Evolutionary conservation across 305 asterid genomes (phyloP).

Genomic region (Andrographis paniculata): DNA sequence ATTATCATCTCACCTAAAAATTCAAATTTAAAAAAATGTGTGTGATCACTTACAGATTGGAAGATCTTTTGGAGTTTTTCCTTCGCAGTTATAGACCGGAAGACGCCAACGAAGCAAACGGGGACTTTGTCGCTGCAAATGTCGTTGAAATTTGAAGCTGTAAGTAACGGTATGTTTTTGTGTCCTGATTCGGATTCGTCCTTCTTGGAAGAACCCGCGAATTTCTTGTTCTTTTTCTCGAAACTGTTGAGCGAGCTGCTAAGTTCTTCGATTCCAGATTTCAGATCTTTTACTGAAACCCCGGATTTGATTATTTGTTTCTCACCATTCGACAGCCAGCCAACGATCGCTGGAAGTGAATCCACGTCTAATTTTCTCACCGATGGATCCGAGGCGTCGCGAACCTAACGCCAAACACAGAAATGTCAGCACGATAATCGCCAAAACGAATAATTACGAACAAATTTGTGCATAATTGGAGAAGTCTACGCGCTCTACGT

Average conservation of each 20-base stretch:
- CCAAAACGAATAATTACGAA: slow-evolving; percentile 6
- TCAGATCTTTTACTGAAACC: slow-evolving; percentile 61
- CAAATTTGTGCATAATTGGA: neutral
- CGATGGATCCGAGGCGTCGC: slow-evolving; percentile 50
- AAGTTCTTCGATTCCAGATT: slow-evolving; percentile 71
- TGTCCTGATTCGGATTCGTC: slow-evolving; percentile 33
- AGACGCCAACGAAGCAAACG: slow-evolving; percentile 75
- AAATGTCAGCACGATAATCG: neutral
- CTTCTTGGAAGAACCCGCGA: slow-evolving; percentile 33
- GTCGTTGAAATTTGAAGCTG: slow-evolving; percentile 50
- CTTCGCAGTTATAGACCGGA: slow-evolving; percentile 50
- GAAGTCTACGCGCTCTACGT: slow-evolving; percentile 4
- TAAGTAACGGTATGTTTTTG: slow-evolving; percentile 40
- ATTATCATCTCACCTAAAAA: too few relatives aligned
- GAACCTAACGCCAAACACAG: slow-evolving; percentile 39
- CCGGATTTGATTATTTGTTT: slow-evolving; percentile 57
- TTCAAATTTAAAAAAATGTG: too few relatives aligned
- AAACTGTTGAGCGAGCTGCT: slow-evolving; percentile 61
- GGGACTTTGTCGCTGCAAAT: slow-evolving; percentile 66
- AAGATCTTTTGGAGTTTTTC: slow-evolving; percentile 57
- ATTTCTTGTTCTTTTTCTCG: slow-evolving; percentile 65
- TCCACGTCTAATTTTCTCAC: slow-evolving; percentile 51
- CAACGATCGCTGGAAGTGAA: slow-evolving; percentile 81
- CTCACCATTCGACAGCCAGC: slow-evolving; percentile 87
- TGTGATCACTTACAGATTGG: slow-evolving; percentile 44